phyloP scores from a whole-genome alignment of 2,329 filamentous ascomycete species.

The Pestalotiopsis sp. region DNA sequence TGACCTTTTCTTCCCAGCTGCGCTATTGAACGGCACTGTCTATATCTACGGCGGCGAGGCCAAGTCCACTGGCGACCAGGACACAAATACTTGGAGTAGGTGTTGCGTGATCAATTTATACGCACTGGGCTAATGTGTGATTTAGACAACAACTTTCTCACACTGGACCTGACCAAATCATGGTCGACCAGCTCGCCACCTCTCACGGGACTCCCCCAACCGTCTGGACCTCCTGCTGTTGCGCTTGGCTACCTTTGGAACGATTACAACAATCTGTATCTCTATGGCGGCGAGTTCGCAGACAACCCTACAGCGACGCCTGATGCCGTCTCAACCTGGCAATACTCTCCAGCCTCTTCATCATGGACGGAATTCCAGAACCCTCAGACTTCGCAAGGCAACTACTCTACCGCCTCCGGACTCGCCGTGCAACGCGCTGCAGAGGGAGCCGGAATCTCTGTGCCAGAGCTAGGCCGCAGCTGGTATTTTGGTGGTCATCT shows the following conservation, averaged over 20 bases:
- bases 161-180: slow-evolving; percentile 71
- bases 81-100: slow-evolving; percentile 70
- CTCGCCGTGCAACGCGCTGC: slow-evolving; percentile 67
- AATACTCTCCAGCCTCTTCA: slow-evolving; percentile 63
- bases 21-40: slow-evolving; percentile 73
- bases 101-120: slow-evolving; percentile 11
- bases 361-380: slow-evolving; percentile 65
- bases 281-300: slow-evolving; percentile 76
- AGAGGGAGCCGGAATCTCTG: slow-evolving; percentile 73
- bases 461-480: slow-evolving; percentile 69
- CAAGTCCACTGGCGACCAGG: slow-evolving; percentile 59
- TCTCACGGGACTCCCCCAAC: slow-evolving; percentile 63
- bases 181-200: slow-evolving; percentile 69
- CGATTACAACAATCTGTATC: slow-evolving; percentile 68
- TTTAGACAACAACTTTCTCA: slow-evolving; percentile 72
- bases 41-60: slow-evolving; percentile 77
- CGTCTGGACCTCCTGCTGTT: slow-evolving; percentile 71
- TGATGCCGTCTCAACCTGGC: slow-evolving; percentile 66
- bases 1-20: slow-evolving; percentile 41
- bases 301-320: slow-evolving; percentile 62
- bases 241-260: slow-evolving; percentile 78
- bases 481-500: slow-evolving; percentile 82
- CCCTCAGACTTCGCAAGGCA: slow-evolving; percentile 65
- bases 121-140: slow-evolving; percentile 12
- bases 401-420: slow-evolving; percentile 59